These are phyloP conservation scores for Agroathelia rolfsii DNA, from an alignment of 1,284 basidiomycete genomes.

Conservation along the genomic window DNA sequence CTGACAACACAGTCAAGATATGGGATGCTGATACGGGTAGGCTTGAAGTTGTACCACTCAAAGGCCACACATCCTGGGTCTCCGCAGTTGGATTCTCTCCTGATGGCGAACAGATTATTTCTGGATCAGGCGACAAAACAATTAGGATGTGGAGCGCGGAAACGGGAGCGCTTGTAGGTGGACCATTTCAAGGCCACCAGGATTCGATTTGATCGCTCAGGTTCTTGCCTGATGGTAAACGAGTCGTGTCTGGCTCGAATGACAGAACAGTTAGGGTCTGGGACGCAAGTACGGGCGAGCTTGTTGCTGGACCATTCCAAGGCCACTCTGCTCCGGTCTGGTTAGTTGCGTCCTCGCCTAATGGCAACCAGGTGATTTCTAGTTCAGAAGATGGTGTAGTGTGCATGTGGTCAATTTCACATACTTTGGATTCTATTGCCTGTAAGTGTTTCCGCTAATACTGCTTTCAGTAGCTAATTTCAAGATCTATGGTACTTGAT, in stretches of 20 bases:
- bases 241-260: constrained; percentile 1
- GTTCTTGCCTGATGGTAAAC: neutral
- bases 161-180: constrained; percentile 4
- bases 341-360: constrained; percentile 12
- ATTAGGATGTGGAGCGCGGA: constrained; percentile 12
- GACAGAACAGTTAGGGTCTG: constrained; percentile 1
- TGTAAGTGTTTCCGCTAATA: too few relatives aligned
- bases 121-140: constrained; percentile 10
- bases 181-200: constrained; percentile 3
- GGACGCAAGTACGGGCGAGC: too few relatives aligned
- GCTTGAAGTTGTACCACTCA: constrained; percentile 1
- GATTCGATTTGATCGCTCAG: neutral
- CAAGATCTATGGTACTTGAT: too few relatives aligned
- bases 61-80: constrained; percentile 9
- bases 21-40: constrained; percentile 9
- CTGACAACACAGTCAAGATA: too few relatives aligned
- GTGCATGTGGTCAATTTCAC: constrained; percentile 12
- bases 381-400: constrained; percentile 10
- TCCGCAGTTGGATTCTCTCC: constrained; percentile 11
- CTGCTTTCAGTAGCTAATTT: too few relatives aligned
- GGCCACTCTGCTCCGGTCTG: constrained; percentile 4
- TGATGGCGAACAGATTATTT: constrained; percentile 10
- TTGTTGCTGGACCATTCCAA: too few relatives aligned
- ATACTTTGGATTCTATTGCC: too few relatives aligned
- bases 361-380: constrained; percentile 10